phyloP scores from a whole-genome alignment of 148 eudicot species.

The Heliosperma pusillum region DNA sequence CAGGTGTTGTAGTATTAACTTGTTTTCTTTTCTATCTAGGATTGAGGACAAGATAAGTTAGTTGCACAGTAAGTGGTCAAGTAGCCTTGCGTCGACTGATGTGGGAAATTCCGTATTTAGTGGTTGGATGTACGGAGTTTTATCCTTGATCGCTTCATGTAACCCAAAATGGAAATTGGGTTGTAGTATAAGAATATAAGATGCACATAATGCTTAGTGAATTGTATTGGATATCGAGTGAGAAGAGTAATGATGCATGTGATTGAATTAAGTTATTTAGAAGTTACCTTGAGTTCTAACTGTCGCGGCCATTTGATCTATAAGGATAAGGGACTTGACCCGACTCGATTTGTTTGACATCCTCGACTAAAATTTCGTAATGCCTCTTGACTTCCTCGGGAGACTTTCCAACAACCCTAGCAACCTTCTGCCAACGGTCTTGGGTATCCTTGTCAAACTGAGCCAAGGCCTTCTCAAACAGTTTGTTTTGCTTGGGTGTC shows the following conservation, averaged over 20 bases:
- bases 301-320: conserved; percentile 27
- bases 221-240: too few species aligned
- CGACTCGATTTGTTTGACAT: conserved; percentile 48
- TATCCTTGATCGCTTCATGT: too few species aligned
- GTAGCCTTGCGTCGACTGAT: background rate
- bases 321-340: conserved; percentile 56
- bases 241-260: conserved; percentile 9
- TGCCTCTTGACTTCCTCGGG: conserved; percentile 63
- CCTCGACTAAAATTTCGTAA: conserved; percentile 54
- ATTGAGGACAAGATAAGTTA: conserved; percentile 4
- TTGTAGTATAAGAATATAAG: too few species aligned
- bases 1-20: conserved; percentile 1
- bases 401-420: conserved; percentile 55
- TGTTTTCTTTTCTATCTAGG: background rate
- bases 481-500: conserved; percentile 61
- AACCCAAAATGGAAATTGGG: too few species aligned
- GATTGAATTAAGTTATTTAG: conserved; percentile 9
- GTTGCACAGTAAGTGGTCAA: conserved; percentile 7
- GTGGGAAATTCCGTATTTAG: too few species aligned
- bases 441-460: conserved; percentile 49
- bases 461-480: conserved; percentile 62
- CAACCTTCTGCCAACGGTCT: conserved; percentile 69
- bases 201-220: too few species aligned
- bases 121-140: too few species aligned
- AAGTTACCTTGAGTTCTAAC: conserved; percentile 29